Conservation (phyloP, 305 asterid genomes). For the Fraxinus ornus region DNA sequence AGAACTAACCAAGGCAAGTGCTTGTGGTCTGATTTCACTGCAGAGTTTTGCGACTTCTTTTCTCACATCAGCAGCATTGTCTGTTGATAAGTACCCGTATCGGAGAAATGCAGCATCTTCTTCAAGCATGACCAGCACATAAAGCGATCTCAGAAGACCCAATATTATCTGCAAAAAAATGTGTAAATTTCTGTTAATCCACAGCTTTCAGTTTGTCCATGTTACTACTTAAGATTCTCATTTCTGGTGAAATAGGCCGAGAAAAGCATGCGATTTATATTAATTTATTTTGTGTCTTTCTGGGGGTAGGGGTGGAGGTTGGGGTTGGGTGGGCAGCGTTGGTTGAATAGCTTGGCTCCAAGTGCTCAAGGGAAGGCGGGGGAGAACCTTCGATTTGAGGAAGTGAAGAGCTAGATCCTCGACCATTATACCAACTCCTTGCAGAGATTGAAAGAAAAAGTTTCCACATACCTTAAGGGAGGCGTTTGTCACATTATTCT, state of each 20-base stretch:
- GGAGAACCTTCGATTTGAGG: background rate
- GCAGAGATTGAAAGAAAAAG: background rate
- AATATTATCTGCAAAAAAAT: conserved; percentile 51
- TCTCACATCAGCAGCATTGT: conserved; percentile 70
- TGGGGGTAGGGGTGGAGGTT: background rate
- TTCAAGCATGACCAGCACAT: conserved; percentile 59
- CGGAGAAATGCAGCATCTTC: conserved; percentile 89
- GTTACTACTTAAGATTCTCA: background rate
- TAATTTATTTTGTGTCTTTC: background rate
- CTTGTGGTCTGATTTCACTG: conserved; percentile 76
- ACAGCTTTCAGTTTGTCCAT: background rate
- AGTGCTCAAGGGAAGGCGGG: background rate
- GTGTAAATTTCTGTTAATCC: background rate
- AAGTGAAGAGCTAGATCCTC: background rate
- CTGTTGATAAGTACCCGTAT: conserved; percentile 67
- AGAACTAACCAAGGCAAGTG: conserved; percentile 73
- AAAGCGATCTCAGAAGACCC: conserved; percentile 69
- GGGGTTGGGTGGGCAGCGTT: background rate
- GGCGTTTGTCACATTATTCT: conserved; percentile 47
- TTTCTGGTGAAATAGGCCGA: background rate
- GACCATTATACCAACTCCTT: background rate
- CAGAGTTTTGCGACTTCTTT: conserved; percentile 71
- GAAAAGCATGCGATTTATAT: background rate
- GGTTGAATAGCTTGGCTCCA: background rate
- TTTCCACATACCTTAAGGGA: conserved; percentile 55